A percentile compares a stretch with the other conserved stretches of the same genome.
phyloP scores from a whole-genome alignment of 441 rosid genomes.

The Populus trichocarpa region DNA sequence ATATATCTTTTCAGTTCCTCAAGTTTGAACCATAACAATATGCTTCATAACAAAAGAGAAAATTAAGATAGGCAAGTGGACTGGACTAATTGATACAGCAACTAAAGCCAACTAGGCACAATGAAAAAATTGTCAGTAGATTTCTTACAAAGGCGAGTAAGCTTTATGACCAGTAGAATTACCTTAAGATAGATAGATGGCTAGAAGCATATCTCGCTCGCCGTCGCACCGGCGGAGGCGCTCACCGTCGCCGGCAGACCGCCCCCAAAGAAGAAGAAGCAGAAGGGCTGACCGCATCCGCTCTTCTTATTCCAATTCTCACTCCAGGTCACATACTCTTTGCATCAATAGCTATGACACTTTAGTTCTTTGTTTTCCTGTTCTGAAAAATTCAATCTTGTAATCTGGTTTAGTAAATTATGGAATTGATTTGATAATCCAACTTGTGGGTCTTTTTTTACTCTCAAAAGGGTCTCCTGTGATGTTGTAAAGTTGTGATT shows the following conservation, averaged over 20 bases:
- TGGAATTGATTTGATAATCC: not conserved
- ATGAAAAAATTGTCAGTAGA: too few species aligned
- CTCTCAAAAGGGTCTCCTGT: not conserved
- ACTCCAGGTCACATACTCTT: conserved; percentile 20
- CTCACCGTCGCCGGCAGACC: conserved; percentile 30
- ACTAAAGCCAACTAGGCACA: not conserved
- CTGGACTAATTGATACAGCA: not conserved
- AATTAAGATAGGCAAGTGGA: not conserved
- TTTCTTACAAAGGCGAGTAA: not conserved
- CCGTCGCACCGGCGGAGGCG: conserved; percentile 54
- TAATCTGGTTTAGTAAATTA: not conserved
- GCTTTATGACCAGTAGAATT: not conserved
- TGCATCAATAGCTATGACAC: not conserved
- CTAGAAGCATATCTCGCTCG: conserved; percentile 54
- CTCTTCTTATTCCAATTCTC: conserved; percentile 16
- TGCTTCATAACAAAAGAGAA: not conserved
- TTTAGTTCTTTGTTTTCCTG: not conserved
- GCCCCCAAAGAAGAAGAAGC: conserved; percentile 36
- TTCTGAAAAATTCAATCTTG: not conserved
- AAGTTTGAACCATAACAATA: not conserved
- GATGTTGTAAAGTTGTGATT: not conserved
- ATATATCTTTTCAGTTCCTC: not conserved
- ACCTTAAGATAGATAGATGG: conserved; percentile 15
- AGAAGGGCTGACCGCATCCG: conserved; percentile 33
- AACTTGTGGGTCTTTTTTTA: not conserved